Evolutionary conservation across 257 asterid genomes (phyloP).

Genomic region (Ophiorrhiza pumila): DNA sequence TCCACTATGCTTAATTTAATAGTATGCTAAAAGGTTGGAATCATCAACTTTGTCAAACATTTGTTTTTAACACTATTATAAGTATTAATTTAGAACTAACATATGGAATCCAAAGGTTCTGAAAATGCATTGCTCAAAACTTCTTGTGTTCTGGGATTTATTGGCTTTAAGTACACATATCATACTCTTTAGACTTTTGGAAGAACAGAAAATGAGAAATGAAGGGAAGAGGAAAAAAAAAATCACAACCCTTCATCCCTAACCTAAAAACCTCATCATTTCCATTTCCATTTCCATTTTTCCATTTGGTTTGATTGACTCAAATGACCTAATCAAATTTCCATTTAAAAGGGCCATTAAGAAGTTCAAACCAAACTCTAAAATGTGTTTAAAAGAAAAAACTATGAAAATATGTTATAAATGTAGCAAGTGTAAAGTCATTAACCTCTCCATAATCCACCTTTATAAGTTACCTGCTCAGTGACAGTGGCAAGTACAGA

Average conservation of each 20-base stretch:
- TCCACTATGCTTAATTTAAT: neutral
- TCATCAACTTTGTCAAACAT: conserved; percentile 7
- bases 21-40: neutral
- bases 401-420: too few species aligned
- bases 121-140: neutral
- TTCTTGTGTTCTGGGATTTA: conserved; percentile 4
- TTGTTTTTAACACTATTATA: too few species aligned
- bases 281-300: too few species aligned
- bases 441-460: conserved; percentile 11
- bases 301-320: too few species aligned
- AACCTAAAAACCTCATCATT: too few species aligned
- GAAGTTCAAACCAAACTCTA: conserved; percentile 2
- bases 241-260: too few species aligned
- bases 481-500: conserved; percentile 23
- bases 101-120: neutral
- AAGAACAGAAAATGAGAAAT: too few species aligned
- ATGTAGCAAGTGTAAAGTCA: neutral
- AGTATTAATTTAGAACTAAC: too few species aligned
- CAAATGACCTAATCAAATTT: neutral
- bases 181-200: too few species aligned
- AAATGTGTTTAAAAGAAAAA: too few species aligned
- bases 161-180: neutral
- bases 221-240: too few species aligned
- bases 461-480: conserved; percentile 5
- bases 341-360: neutral